A percentile compares a stretch with the other conserved stretches of the same genome.
phyloP scores from a whole-genome alignment of 176 grass and related monocot species.

The Avena insularis region DNA sequence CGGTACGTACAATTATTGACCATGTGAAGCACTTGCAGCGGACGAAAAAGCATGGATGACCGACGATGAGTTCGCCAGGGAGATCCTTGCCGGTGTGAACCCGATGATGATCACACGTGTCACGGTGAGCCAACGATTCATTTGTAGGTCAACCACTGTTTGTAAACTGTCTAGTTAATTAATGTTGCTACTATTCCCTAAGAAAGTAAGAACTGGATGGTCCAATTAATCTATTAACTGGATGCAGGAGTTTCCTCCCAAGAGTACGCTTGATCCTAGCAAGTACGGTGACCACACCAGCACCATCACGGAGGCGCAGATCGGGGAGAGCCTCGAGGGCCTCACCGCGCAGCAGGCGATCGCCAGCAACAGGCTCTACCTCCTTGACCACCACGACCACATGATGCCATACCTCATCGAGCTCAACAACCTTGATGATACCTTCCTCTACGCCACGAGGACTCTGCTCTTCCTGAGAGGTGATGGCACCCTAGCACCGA shows the following conservation, averaged over 20 bases:
- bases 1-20: neutral
- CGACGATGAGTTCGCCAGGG: neutral
- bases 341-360: neutral
- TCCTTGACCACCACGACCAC: slow-evolving; percentile 3
- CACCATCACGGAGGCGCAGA: slow-evolving; percentile 3
- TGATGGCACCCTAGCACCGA: neutral
- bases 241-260: slow-evolving; percentile 1
- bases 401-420: neutral
- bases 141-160: neutral
- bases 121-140: neutral
- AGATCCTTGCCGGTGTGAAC: slow-evolving; percentile 1
- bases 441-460: neutral
- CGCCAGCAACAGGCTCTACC: neutral
- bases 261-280: neutral
- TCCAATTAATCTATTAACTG: neutral
- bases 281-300: slow-evolving; percentile 14
- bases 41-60: slow-evolving; percentile 21
- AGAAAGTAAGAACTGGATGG: neutral
- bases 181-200: too few relatives aligned
- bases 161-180: neutral
- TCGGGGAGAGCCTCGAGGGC: neutral
- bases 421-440: neutral
- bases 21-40: neutral
- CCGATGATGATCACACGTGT: slow-evolving; percentile 17
- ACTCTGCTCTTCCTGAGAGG: neutral